Percentiles rank a stretch among this genome's conserved stretches.
These are phyloP conservation scores for Dactylis glomerata DNA, from an alignment of 176 grass and related monocot genomes.

Conservation along the genomic window DNA sequence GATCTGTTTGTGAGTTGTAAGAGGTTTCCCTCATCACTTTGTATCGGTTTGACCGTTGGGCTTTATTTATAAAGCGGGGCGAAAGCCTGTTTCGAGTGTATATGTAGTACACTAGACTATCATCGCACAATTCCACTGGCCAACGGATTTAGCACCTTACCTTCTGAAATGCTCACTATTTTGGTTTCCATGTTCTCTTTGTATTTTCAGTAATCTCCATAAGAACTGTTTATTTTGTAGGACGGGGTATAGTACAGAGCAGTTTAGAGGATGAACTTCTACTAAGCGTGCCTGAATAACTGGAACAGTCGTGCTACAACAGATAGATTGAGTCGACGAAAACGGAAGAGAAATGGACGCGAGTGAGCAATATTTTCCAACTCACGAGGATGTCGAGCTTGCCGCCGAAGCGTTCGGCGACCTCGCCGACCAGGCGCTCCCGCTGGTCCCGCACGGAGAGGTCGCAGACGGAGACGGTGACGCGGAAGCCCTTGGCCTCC, in stretches of 20 bases:
- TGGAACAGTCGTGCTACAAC: neutral
- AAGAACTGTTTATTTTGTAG: neutral
- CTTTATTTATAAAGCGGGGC: too few relatives aligned
- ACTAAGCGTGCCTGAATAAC: neutral
- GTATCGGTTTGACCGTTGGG: too few relatives aligned
- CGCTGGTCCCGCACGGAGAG: constrained; percentile 54
- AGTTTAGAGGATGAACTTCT: neutral
- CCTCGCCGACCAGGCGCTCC: constrained; percentile 28
- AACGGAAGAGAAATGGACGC: constrained; percentile 1
- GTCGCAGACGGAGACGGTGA: constrained; percentile 63
- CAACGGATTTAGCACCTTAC: neutral
- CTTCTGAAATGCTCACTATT: neutral
- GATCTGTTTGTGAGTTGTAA: too few relatives aligned
- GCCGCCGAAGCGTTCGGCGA: constrained; percentile 40
- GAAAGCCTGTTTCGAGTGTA: too few relatives aligned
- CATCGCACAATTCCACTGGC: neutral
- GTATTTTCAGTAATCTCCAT: neutral
- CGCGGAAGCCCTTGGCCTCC: constrained; percentile 32
- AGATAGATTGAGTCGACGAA: neutral
- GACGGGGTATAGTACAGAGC: neutral
- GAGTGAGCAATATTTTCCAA: neutral
- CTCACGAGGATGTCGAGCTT: constrained; percentile 68
- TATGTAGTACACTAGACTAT: neutral
- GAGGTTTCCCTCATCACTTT: too few relatives aligned
- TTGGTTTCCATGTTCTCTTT: neutral